These are phyloP conservation scores for Pterocarpus macrocarpus DNA, from an alignment of 306 rosid species.

Conservation along the genomic window DNA sequence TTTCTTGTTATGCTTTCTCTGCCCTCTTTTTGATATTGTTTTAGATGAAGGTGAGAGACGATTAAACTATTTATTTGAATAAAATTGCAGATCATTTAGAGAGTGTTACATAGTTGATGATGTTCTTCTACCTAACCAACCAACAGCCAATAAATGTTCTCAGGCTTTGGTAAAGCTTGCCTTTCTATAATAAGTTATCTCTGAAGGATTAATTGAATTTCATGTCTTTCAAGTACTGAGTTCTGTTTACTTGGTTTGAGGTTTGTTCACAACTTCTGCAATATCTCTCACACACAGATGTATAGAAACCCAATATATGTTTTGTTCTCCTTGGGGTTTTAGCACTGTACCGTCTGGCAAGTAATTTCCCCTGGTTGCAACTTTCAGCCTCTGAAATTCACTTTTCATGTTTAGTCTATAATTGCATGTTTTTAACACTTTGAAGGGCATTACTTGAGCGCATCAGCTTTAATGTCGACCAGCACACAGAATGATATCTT, in stretches of 20 bases:
- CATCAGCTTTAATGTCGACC: constrained; percentile 90
- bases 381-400: constrained; percentile 34
- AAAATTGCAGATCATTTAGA: neutral
- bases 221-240: constrained; percentile 10
- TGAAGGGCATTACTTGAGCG: constrained; percentile 96
- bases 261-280: constrained; percentile 15
- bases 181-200: neutral
- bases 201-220: constrained; percentile 19
- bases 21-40: neutral
- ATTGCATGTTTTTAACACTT: constrained; percentile 46
- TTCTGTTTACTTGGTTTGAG: constrained; percentile 24
- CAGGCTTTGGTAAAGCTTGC: constrained; percentile 15
- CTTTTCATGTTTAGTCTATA: constrained; percentile 32
- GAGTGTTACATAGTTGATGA: neutral
- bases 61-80: neutral
- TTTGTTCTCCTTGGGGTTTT: constrained; percentile 32
- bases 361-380: constrained; percentile 29
- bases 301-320: constrained; percentile 27
- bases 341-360: constrained; percentile 7
- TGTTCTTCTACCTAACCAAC: constrained; percentile 18
- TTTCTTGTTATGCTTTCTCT: neutral
- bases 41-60: constrained; percentile 4
- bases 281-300: neutral
- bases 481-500: constrained; percentile 69
- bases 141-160: neutral